Evolutionary conservation across 2,329 filamentous ascomycete genomes (phyloP).

Genomic region (Penicillium janthinellum): DNA sequence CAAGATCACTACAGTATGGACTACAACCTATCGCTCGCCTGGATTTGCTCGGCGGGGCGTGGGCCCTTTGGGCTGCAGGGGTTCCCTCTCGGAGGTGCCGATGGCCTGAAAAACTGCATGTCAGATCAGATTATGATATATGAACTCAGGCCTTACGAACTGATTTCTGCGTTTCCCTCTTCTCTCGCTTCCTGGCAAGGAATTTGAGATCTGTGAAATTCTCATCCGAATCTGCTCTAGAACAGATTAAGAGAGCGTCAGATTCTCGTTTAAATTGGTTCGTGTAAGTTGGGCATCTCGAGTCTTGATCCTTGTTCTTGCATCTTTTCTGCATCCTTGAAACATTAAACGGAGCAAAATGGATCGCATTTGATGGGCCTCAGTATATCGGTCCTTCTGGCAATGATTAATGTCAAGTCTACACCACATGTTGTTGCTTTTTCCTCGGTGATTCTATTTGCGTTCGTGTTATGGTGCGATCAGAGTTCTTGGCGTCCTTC

Average conservation of each 20-base stretch:
- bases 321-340: too few relatives aligned
- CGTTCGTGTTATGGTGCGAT: background rate
- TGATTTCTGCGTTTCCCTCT: background rate
- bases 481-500: constrained; percentile 20
- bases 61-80: background rate
- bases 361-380: too few relatives aligned
- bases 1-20: background rate
- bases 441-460: background rate
- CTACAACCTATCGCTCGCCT: background rate
- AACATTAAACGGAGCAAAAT: too few relatives aligned
- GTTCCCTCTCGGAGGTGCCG: constrained; percentile 2
- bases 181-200: background rate
- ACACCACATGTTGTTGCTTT: background rate
- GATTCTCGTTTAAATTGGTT: too few relatives aligned
- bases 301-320: too few relatives aligned
- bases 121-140: constrained; percentile 1
- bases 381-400: too few relatives aligned
- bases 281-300: too few relatives aligned
- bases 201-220: too few relatives aligned
- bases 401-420: background rate
- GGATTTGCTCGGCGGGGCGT: constrained; percentile 1
- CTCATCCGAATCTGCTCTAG: too few relatives aligned
- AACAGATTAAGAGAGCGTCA: too few relatives aligned
- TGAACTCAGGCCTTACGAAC: background rate
- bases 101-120: background rate